These are phyloP conservation scores for Anthracocystis setariae DNA, from an alignment of 1,284 basidiomycete genomes.

Conservation along the genomic window DNA sequence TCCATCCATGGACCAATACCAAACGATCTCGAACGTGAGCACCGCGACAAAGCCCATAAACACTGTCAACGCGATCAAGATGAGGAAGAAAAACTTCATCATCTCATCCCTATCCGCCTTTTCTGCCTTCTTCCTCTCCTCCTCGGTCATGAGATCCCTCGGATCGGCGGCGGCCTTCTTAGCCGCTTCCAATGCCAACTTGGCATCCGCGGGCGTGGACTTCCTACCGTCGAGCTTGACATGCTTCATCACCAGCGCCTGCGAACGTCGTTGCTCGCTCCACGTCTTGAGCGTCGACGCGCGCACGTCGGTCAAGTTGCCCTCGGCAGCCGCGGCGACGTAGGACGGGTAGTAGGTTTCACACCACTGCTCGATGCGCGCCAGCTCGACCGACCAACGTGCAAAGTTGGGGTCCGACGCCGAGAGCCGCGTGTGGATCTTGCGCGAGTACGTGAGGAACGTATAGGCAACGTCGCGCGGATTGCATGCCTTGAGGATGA, in stretches of 20 bases:
- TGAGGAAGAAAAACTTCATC: constrained; percentile 50
- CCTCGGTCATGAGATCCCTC: constrained; percentile 40
- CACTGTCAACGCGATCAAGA: constrained; percentile 41
- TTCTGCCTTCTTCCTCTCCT: constrained; percentile 29
- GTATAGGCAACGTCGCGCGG: constrained; percentile 89
- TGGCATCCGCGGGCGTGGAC: constrained; percentile 5
- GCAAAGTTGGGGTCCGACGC: constrained; percentile 85
- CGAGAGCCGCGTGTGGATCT: constrained; percentile 82
- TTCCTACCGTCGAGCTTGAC: constrained; percentile 13
- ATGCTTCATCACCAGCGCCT: constrained; percentile 24
- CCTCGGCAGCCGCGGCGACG: constrained; percentile 30
- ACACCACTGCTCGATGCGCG: constrained; percentile 64
- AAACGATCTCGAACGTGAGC: constrained; percentile 49
- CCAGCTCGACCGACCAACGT: constrained; percentile 61
- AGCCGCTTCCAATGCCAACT: constrained; percentile 10
- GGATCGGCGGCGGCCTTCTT: constrained; percentile 10
- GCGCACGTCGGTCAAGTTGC: constrained; percentile 43
- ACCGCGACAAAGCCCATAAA: constrained; percentile 52
- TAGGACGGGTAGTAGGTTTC: constrained; percentile 64
- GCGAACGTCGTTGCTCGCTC: constrained; percentile 27
- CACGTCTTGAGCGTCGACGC: constrained; percentile 45
- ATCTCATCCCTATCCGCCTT: constrained; percentile 47
- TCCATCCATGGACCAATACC: constrained; percentile 55
- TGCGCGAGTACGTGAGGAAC: constrained; percentile 83
- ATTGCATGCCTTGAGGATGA: constrained; percentile 90